Conservation (phyloP, 306 rosid species). For the Prunus davidiana region DNA sequence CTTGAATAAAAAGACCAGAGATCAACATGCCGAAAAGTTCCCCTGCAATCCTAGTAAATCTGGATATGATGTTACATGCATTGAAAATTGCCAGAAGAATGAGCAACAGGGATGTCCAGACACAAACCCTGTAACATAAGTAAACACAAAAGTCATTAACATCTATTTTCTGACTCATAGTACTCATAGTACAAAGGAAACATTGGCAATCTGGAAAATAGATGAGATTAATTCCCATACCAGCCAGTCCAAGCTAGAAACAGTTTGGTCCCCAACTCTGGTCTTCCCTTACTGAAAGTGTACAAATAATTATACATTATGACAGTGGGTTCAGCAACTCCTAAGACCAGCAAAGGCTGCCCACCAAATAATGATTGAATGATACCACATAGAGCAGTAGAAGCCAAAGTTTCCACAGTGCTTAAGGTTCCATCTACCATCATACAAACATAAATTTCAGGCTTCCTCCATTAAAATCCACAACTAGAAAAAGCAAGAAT, state of each 20-base stretch:
- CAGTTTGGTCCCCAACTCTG: conserved; percentile 55
- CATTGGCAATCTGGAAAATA: background rate
- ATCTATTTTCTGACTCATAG: background rate
- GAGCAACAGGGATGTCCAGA: conserved; percentile 72
- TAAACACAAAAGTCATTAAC: background rate
- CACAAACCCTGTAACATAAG: conserved; percentile 63
- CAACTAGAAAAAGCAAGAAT: background rate
- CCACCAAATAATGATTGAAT: conserved; percentile 88
- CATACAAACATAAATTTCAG: conserved; percentile 9
- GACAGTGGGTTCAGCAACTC: conserved; percentile 96
- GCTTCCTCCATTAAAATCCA: background rate
- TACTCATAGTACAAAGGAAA: background rate
- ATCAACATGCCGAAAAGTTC: conserved; percentile 91
- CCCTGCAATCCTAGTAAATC: conserved; percentile 86
- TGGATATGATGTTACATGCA: conserved; percentile 60
- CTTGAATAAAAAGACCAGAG: conserved; percentile 75
- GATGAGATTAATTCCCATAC: conserved; percentile 28
- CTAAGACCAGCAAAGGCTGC: conserved; percentile 75
- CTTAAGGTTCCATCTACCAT: conserved; percentile 76
- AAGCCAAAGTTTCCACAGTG: conserved; percentile 79
- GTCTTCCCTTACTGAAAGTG: conserved; percentile 58
- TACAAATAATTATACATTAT: conserved; percentile 84
- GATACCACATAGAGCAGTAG: conserved; percentile 89
- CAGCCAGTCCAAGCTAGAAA: conserved; percentile 91
- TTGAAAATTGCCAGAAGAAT: conserved; percentile 76